Base-by-base conservation (phyloP, 208 protist species). In the Crithidia sp. region DNA sequence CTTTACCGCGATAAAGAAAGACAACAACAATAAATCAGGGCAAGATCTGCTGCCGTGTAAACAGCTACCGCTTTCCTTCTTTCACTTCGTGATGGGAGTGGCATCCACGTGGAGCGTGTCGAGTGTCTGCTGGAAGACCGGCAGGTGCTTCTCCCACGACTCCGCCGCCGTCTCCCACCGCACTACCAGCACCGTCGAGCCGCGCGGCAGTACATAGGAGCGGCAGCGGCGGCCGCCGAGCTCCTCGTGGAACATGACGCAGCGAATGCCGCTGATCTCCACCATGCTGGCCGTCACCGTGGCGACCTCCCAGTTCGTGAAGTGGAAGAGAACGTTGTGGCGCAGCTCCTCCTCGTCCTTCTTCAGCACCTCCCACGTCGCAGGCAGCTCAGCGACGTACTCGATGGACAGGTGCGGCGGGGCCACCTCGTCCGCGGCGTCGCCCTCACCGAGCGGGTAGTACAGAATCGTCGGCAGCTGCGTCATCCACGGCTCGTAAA, bases 101-200 rank as follows among this genome's bases (percentile, higher is more conserved):
- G 58, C 77, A 59, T 93, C 81, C 43, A 93, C 9, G 69, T 89
- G 84, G 2, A 92, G 77, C 2, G 87, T 89, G 62, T 93, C 88
- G 56, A 93, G 56, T 58, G 86, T 87, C 45, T 77, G 70, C 52
- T 89, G 81, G 61, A 93, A 75, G 17, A 76, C 52, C 10, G 74
- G 79, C 56, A 87, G 37, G n/a, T 82, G 37, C 39, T 45, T 52
- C 9, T 90, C 85, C 77, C 80, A 90, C 12, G 77, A 64, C 0
- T 54, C 77, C 5, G 45, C 74, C n/a, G 70, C 36, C 10, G 88
- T 69, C 76, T 90, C 85, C 76, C 80, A 89, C 5, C 88, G 83
- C 54, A 93, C 62, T 19, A 89, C 55, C 9, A 90, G 64, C 19
- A 89, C 65, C 9, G 76, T 77, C 36, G 76, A 52, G 12, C n/a